Evolutionary conservation across 345 rosid species (phyloP), one percentile per base, ranked within the genome.

Genomic region (Brassica cretica): DNA sequence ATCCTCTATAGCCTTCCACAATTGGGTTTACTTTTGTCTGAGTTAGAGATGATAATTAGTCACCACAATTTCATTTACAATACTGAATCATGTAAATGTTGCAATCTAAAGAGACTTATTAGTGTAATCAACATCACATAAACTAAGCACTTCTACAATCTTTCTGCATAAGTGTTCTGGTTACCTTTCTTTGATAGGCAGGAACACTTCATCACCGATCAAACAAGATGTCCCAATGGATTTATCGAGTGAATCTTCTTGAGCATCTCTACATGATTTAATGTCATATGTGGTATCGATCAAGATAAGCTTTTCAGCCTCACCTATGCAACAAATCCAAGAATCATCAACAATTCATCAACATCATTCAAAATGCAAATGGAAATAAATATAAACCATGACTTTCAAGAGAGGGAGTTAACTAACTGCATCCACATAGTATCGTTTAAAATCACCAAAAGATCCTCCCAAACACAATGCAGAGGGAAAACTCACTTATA

Each of bases 381-480:
- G 18, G 10, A 21, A 4, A 60, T 9, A 30, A 10, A 61, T 30
- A 60, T 16, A 66, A 56, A 60, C 9, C 64, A 73, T 1, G 56
- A 60, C 27, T 2, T 5, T 60, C 29, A 14, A 5, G 25, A 63
- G 46, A 67, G 37, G 65, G 11, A 29, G 30, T 2, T 29, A 29
- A 72, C 92, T 85, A 84, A 94, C 98, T 98, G 29, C 87, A 98
- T 51, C 90, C 91, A 30, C 68, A 83, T 70, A 88, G 56, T 72
- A 82, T 27, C 88, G 79, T 82, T 85, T 85, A 37, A 88, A 76
- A 75, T 97, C 89, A 73, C 82, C 85, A 81, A 91, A 68, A 64
- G 98, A 89, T 74, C 98, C 98, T 37, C 97, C 97, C 79, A 92
- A 68, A 76, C 92, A 89, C 75, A 94, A 86, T 46, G 98, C 89